phyloP scores from a whole-genome alignment of 2,329 filamentous ascomycete species.

The Aspergillus proliferans region DNA sequence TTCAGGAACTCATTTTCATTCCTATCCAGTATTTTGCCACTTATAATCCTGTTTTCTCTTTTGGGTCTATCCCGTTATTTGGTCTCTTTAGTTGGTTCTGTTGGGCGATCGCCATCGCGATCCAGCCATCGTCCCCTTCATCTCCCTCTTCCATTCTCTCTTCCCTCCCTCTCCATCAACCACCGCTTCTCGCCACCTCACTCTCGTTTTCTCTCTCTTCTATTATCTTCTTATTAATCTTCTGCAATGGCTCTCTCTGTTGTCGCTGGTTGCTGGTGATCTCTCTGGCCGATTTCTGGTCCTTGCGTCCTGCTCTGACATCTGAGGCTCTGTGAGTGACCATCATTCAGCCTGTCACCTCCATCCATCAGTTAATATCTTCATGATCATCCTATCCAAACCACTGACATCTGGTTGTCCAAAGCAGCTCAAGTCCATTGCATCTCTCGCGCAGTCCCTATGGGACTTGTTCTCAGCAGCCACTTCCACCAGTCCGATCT shows the following conservation, averaged over 20 bases:
- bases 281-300: slow-evolving; percentile 11
- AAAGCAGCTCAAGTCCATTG: no score
- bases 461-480: slow-evolving; percentile 61
- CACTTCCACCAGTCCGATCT: background rate
- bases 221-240: slow-evolving; percentile 3
- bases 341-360: background rate
- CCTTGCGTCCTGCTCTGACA: slow-evolving; percentile 1
- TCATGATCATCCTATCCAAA: background rate
- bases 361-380: background rate
- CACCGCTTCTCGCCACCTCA: slow-evolving; percentile 1
- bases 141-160: slow-evolving; percentile 4
- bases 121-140: background rate
- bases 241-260: slow-evolving; percentile 7
- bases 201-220: slow-evolving; percentile 5
- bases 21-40: background rate
- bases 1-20: no score
- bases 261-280: slow-evolving; percentile 10
- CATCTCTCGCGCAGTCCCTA: slow-evolving; percentile 19
- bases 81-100: background rate
- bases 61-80: no score
- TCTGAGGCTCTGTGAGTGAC: background rate
- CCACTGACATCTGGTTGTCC: no score
- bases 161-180: slow-evolving; percentile 5
- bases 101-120: background rate
- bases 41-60: background rate